phyloP scores from a whole-genome alignment of 2,329 filamentous ascomycete genomes.

The Neoascochyta sp. region DNA sequence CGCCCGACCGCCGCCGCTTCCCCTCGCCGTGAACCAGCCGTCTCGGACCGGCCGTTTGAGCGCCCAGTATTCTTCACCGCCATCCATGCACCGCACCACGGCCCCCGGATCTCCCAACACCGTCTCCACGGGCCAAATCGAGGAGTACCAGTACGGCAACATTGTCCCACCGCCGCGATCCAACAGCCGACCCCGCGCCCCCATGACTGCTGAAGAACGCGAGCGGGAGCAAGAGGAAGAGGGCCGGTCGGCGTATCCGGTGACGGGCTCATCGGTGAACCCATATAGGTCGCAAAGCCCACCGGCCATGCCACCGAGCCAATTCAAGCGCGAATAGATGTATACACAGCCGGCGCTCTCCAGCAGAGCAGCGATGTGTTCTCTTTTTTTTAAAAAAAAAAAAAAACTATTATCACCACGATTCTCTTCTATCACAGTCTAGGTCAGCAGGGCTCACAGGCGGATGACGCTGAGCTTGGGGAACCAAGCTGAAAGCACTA shows the following conservation, averaged over 20 bases:
- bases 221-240: conserved; percentile 16
- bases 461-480: no score
- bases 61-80: conserved; percentile 23
- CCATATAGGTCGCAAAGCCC: conserved; percentile 12
- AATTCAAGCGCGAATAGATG: conserved; percentile 6
- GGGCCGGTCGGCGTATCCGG: conserved; percentile 15
- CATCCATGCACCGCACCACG: conserved; percentile 17
- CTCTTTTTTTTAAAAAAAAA: no score
- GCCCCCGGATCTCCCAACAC: conserved; percentile 30
- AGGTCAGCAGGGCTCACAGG: no score
- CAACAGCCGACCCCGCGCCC: conserved; percentile 13
- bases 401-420: no score
- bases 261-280: conserved; percentile 11
- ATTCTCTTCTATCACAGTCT: no score
- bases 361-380: no score
- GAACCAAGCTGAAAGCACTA: no score
- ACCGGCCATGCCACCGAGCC: conserved; percentile 2
- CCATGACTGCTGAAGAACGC: conserved; percentile 11
- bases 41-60: conserved; percentile 6
- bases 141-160: conserved; percentile 33
- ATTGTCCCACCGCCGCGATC: conserved; percentile 31
- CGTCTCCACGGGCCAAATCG: conserved; percentile 29
- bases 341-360: no score
- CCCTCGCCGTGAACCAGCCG: conserved; percentile 24
- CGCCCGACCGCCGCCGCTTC: conserved; percentile 27